Evolutionary conservation across 2,329 filamentous ascomycete species (phyloP).

Genomic region (Xylaria sp.): DNA sequence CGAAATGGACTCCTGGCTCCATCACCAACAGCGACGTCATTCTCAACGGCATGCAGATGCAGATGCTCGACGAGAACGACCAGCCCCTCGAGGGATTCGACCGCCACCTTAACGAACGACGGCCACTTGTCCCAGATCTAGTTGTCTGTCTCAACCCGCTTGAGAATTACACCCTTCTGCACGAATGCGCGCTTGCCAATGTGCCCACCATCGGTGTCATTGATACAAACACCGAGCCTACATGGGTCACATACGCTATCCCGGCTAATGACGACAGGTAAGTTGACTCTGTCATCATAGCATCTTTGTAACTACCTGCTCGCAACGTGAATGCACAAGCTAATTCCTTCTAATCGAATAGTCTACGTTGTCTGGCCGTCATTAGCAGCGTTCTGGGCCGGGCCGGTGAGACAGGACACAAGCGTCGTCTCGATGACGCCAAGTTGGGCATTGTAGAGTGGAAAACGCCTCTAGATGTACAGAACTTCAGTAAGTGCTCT

Average conservation of each 20-base stretch:
- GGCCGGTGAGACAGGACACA: constrained; percentile 79
- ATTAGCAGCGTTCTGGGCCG: constrained; percentile 85
- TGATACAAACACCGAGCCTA: constrained; percentile 90
- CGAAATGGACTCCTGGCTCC: constrained; percentile 87
- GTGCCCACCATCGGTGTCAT: constrained; percentile 95
- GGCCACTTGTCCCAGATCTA: constrained; percentile 81
- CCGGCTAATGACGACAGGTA: constrained; percentile 96
- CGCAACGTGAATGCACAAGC: background rate
- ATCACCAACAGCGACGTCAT: constrained; percentile 95
- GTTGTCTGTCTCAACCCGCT: constrained; percentile 91
- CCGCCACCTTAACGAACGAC: constrained; percentile 64
- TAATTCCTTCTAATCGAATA: constrained; percentile 45
- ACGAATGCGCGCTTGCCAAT: constrained; percentile 86
- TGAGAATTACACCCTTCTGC: constrained; percentile 88
- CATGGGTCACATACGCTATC: constrained; percentile 95
- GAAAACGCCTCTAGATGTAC: constrained; percentile 54
- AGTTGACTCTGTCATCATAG: constrained; percentile 34
- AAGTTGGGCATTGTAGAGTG: constrained; percentile 67
- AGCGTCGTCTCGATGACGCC: constrained; percentile 68
- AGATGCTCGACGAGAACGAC: constrained; percentile 81
- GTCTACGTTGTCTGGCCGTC: constrained; percentile 79
- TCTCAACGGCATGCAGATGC: constrained; percentile 69
- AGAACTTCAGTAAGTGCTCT: constrained; percentile 43
- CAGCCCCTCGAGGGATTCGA: constrained; percentile 65
- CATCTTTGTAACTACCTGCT: background rate